These are phyloP conservation scores for Rhizopogon rudus DNA, from an alignment of 768 basidiomycete species.

Conservation along the genomic window DNA sequence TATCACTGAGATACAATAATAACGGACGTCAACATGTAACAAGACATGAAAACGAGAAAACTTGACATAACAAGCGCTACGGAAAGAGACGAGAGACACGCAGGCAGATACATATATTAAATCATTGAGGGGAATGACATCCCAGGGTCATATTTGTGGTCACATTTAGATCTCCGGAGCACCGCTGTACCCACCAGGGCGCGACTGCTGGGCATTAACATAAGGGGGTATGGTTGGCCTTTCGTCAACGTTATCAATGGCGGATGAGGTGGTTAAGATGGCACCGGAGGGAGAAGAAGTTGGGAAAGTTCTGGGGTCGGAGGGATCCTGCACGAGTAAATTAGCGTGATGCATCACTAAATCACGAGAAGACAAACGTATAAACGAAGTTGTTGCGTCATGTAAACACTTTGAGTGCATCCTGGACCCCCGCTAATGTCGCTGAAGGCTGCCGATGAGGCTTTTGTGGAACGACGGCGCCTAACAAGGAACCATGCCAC, in stretches of 20 bases:
- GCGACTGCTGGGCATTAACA: neutral
- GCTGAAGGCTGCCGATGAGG: conserved; percentile 10
- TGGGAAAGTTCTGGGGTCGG: conserved; percentile 33
- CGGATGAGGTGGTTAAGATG: conserved; percentile 1
- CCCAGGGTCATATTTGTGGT: neutral
- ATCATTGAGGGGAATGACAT: neutral
- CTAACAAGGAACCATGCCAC: conserved; percentile 34
- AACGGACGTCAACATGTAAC: neutral
- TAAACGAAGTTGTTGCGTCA: conserved; percentile 17
- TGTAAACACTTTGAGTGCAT: conserved; percentile 8
- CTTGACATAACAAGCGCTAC: neutral
- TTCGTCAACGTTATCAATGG: neutral
- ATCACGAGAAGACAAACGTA: conserved; percentile 20
- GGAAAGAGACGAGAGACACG: neutral
- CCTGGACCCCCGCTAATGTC: neutral
- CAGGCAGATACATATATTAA: neutral
- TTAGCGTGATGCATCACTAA: neutral
- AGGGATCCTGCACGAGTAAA: no score
- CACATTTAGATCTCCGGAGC: conserved; percentile 17
- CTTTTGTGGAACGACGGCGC: conserved; percentile 19
- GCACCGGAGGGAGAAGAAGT: conserved; percentile 16
- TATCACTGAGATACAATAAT: no score
- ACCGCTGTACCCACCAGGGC: conserved; percentile 13
- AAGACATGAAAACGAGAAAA: neutral
- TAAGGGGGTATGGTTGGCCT: conserved; percentile 6